A percentile compares a stretch with the other conserved stretches of the same genome.
Evolutionary conservation across 2,329 filamentous ascomycete species (phyloP).

Genomic region (Colletotrichum somersetense): DNA sequence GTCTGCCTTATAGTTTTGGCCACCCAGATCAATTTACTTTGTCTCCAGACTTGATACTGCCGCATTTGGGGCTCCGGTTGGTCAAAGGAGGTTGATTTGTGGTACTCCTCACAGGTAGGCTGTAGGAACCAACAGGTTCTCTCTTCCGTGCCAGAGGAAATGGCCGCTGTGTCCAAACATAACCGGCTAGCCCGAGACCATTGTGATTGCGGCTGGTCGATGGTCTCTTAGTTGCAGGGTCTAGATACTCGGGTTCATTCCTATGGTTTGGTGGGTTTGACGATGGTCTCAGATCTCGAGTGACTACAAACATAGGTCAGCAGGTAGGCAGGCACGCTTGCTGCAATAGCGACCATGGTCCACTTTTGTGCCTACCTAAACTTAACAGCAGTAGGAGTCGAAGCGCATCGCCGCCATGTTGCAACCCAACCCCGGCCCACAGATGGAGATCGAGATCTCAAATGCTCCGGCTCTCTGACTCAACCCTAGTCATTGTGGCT

Average conservation of each 20-base stretch:
- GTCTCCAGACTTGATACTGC: neutral
- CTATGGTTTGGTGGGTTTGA: neutral
- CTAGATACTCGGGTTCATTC: neutral
- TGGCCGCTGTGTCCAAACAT: neutral
- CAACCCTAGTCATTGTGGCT: neutral
- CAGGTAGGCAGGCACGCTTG: too few species aligned
- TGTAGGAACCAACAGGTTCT: neutral
- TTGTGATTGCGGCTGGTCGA: neutral
- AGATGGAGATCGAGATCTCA: conserved; percentile 28
- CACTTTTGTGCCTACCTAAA: neutral
- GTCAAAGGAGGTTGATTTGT: neutral
- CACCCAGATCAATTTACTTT: neutral
- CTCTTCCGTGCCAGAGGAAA: neutral
- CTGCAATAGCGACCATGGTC: neutral
- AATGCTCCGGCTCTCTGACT: conserved; percentile 25
- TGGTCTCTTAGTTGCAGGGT: neutral
- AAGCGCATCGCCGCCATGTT: conserved; percentile 1
- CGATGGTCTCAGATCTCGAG: neutral
- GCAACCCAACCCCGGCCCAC: neutral
- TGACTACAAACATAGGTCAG: neutral
- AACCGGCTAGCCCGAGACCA: neutral
- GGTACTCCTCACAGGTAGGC: too few species aligned
- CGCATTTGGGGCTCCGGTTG: neutral
- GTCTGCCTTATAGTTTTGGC: neutral
- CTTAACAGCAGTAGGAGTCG: neutral